A percentile compares a stretch with the other conserved stretches of the same genome.
These are phyloP conservation scores for Lasiodiplodia sp. DNA, from an alignment of 2,329 filamentous ascomycete species.

Conservation along the genomic window DNA sequence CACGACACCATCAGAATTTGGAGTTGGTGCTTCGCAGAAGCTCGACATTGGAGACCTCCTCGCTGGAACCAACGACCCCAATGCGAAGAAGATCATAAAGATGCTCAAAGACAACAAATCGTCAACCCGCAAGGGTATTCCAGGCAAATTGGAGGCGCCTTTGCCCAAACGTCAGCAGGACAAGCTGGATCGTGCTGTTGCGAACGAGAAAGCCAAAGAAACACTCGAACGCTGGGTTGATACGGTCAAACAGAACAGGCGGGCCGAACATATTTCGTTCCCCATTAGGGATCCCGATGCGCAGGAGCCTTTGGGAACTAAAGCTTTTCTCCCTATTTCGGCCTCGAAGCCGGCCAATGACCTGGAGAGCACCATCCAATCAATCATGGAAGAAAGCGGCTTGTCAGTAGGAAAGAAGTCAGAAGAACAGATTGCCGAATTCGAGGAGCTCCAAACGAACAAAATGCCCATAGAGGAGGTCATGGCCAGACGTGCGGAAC, in stretches of 20 bases:
- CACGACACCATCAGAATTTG: conserved; percentile 67
- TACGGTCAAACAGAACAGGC: conserved; percentile 91
- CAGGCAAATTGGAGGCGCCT: conserved; percentile 80
- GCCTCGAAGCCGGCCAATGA: conserved; percentile 74
- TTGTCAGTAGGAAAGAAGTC: conserved; percentile 67
- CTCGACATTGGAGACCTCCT: conserved; percentile 80
- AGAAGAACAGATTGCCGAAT: conserved; percentile 69
- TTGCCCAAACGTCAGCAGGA: conserved; percentile 87
- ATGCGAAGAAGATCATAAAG: conserved; percentile 81
- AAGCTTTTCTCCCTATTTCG: conserved; percentile 67
- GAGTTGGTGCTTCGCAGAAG: conserved; percentile 67
- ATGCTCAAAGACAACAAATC: conserved; percentile 71
- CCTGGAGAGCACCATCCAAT: conserved; percentile 84
- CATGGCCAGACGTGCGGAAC: conserved; percentile 73
- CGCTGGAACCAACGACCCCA: conserved; percentile 73
- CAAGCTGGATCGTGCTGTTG: conserved; percentile 78
- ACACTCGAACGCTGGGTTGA: conserved; percentile 91
- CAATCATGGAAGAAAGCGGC: conserved; percentile 89
- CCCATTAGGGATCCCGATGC: conserved; percentile 78
- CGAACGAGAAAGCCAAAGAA: conserved; percentile 90
- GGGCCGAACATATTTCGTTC: conserved; percentile 89
- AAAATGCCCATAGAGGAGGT: conserved; percentile 76
- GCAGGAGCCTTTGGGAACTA: conserved; percentile 65
- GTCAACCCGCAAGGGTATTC: conserved; percentile 63
- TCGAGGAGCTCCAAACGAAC: conserved; percentile 73